Base-by-base conservation (phyloP, 2,329 filamentous ascomycete species). In the Dissoconium aciculare region DNA sequence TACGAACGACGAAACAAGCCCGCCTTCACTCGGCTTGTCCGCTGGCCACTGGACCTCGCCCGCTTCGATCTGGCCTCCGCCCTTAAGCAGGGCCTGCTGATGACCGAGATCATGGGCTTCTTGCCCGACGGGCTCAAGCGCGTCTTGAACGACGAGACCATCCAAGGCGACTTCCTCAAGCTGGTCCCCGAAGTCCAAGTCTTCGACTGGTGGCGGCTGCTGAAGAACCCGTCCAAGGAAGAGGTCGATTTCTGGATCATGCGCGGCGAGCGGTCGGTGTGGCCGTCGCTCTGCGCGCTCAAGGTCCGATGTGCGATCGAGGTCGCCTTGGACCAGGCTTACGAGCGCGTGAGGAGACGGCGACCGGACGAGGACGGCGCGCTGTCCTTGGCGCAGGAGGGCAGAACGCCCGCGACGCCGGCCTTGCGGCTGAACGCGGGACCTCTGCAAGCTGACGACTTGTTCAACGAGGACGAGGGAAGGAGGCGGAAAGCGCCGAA, bases 261-360 rank as follows among this genome's bases (percentile, higher is more conserved):
- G 17, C 68, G 78, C 32, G 87, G 87, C 2, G 87, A 95, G 56
- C 63, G 75, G 38, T 85, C 80, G 42, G 83, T 93, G 0, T 95
- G 87, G 85, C 87, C 85, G 0, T 81, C 83, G 2, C 72, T 93
- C 3, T 75, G 75, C 17, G 82, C 84, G 10, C 57, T 95, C 38
- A 77, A 78, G 44, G 75, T 92, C 5, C 64, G 87, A 5, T 89
- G 82, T 53, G 78, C 76, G 4, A 69, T 95, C 5, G 87, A 95
- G 54, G 77, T 84, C 33, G 84, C 92, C 51, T 63, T 95, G 8
- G 85, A 94, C 52, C 64, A 75, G 27, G 79, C 81, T 0, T 94
- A 92, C 53, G 80, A 91, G 54, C 62, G 78, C 34, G 78, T 87
- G 0, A 64, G 82, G 37, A 28, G 28, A 9, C 32, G 27, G n/a